phyloP scores from a whole-genome alignment of 108 stramenopile genomes.

The Skeletonema marinoi region DNA sequence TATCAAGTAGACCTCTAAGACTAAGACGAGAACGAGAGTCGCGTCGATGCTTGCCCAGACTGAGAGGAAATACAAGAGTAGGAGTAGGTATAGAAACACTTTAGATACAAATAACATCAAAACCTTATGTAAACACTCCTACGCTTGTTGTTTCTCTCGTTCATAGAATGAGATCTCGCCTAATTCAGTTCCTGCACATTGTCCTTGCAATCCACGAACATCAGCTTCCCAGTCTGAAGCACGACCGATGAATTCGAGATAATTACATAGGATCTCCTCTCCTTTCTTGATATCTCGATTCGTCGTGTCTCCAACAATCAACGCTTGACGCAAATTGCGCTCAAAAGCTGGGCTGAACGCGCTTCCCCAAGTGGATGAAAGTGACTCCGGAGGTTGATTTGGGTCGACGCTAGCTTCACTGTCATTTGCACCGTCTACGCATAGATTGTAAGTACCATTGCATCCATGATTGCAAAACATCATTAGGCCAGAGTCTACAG shows the following conservation, averaged over 20 bases:
- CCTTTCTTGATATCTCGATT: conserved; percentile 10
- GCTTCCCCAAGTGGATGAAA: neutral
- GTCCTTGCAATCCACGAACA: conserved; percentile 1
- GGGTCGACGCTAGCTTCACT: conserved; percentile 18
- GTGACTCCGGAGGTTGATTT: neutral
- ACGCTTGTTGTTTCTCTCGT: neutral
- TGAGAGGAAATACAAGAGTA: no score
- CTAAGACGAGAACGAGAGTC: no score
- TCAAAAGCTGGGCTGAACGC: conserved; percentile 22
- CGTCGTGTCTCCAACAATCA: neutral
- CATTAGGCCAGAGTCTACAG: conserved; percentile 23
- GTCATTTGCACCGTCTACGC: neutral
- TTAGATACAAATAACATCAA: no score
- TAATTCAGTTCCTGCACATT: conserved; percentile 13
- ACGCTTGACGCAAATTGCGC: conserved; percentile 22
- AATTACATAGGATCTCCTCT: conserved; percentile 24
- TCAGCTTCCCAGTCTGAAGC: conserved; percentile 18
- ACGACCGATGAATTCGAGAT: neutral
- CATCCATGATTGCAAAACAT: conserved; percentile 47
- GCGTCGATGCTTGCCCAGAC: no score
- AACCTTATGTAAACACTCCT: no score
- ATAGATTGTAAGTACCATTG: conserved; percentile 31
- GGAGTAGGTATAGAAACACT: no score
- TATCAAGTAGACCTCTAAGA: no score
- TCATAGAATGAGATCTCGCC: conserved; percentile 23